These are phyloP conservation scores for Erysimum cheiri DNA, from an alignment of 441 rosid species.

Conservation along the genomic window DNA sequence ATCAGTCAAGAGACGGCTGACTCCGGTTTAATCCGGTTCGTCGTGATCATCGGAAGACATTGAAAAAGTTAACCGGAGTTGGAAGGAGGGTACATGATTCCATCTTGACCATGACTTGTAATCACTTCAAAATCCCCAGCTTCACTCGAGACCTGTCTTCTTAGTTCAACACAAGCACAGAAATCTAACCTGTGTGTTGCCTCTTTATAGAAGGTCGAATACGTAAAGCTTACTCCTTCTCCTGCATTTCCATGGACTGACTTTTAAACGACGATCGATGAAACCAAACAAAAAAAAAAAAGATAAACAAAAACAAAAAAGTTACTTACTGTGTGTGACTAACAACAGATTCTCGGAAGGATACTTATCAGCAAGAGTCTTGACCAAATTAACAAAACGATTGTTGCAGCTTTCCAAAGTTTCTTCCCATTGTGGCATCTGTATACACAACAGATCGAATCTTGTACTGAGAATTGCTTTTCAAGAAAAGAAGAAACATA, in stretches of 20 bases:
- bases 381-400: constrained; percentile 59
- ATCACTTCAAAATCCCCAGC: not conserved
- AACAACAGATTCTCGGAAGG: constrained; percentile 87
- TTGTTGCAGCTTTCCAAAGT: constrained; percentile 50
- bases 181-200: not conserved
- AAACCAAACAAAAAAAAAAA: too few species aligned
- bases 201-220: not conserved
- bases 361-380: constrained; percentile 75
- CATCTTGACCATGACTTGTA: constrained; percentile 4
- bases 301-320: too few species aligned
- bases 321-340: constrained; percentile 78
- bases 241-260: not conserved
- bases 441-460: constrained; percentile 21
- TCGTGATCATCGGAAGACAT: not conserved
- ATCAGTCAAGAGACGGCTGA: not conserved
- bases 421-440: constrained; percentile 92
- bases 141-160: not conserved
- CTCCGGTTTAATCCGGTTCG: not conserved
- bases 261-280: too few species aligned
- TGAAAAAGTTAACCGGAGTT: not conserved
- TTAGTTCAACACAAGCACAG: not conserved
- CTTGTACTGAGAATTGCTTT: too few species aligned
- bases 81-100: not conserved
- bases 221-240: not conserved
- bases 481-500: too few species aligned